A percentile compares a stretch with the other conserved stretches of the same genome.
These are phyloP conservation scores for Solanum rostratum DNA, from an alignment of 257 asterid species.

Conservation along the genomic window DNA sequence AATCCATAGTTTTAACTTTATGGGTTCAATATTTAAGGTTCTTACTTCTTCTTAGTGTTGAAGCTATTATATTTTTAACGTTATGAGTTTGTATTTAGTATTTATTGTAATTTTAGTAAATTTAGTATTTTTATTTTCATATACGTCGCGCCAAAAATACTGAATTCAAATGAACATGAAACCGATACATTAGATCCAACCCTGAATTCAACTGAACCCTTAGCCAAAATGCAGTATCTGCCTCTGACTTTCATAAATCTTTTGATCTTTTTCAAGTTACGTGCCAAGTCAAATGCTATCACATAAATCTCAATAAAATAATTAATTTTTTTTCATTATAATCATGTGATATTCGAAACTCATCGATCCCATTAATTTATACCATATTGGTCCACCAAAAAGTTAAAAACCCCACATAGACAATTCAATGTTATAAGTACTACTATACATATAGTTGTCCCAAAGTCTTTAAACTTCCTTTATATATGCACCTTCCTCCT, in stretches of 20 bases:
- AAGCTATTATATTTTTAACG: neutral
- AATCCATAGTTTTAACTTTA: no score
- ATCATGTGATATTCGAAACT: neutral
- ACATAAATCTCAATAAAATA: neutral
- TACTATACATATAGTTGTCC: neutral
- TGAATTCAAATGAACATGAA: neutral
- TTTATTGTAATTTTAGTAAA: no score
- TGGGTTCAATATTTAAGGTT: neutral
- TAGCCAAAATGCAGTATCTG: neutral
- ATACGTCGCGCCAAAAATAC: neutral
- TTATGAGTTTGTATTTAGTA: neutral
- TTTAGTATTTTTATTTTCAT: no score
- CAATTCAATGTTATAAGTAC: neutral
- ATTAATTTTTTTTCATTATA: no score
- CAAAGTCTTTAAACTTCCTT: neutral
- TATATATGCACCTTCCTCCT: constrained; percentile 6
- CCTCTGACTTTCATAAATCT: neutral
- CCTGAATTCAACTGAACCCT: no score
- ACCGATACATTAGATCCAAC: neutral
- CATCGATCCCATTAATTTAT: neutral
- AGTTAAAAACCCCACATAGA: neutral
- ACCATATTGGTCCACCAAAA: neutral
- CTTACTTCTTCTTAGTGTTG: no score
- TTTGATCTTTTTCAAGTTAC: neutral
- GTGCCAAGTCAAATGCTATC: neutral